Conservation (phyloP, 2,329 filamentous ascomycete genomes). For the Cryphonectria japonica region DNA sequence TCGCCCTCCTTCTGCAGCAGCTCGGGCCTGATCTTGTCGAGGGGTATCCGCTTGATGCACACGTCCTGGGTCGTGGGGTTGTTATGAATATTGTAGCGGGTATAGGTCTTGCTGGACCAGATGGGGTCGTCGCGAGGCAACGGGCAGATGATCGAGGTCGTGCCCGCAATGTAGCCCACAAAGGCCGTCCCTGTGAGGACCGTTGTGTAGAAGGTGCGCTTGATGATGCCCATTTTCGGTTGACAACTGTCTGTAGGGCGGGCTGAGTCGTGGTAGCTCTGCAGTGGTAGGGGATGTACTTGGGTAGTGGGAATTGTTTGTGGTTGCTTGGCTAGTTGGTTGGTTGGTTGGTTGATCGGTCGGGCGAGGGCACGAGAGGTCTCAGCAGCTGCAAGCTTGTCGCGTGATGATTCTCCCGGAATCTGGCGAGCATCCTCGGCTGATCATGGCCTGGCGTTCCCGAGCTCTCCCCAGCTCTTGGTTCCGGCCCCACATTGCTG, state of each 20-base stretch:
- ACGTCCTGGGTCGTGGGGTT: conserved; percentile 69
- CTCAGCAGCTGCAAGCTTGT: background rate
- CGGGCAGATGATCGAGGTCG: conserved; percentile 61
- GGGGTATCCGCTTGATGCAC: conserved; percentile 63
- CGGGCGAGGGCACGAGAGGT: background rate
- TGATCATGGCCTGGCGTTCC: conserved; percentile 12
- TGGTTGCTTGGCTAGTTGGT: background rate
- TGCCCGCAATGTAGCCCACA: conserved; percentile 55
- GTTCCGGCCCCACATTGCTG: background rate
- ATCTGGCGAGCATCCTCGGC: conserved; percentile 6
- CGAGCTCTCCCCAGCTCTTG: background rate
- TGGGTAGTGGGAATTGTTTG: background rate
- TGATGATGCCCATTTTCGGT: conserved; percentile 52
- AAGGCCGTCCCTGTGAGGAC: conserved; percentile 56
- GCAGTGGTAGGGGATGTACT: background rate
- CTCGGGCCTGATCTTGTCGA: conserved; percentile 67
- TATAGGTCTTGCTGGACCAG: conserved; percentile 60
- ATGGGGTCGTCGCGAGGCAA: conserved; percentile 62
- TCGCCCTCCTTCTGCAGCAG: conserved; percentile 62
- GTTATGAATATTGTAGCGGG: conserved; percentile 62
- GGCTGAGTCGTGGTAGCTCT: background rate
- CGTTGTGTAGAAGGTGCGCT: conserved; percentile 49
- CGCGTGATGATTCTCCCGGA: conserved; percentile 1
- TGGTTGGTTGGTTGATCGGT: background rate
- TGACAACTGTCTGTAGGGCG: background rate